Evolutionary conservation across 306 rosid genomes (phyloP).

Genomic region (Trifolium pratense): DNA sequence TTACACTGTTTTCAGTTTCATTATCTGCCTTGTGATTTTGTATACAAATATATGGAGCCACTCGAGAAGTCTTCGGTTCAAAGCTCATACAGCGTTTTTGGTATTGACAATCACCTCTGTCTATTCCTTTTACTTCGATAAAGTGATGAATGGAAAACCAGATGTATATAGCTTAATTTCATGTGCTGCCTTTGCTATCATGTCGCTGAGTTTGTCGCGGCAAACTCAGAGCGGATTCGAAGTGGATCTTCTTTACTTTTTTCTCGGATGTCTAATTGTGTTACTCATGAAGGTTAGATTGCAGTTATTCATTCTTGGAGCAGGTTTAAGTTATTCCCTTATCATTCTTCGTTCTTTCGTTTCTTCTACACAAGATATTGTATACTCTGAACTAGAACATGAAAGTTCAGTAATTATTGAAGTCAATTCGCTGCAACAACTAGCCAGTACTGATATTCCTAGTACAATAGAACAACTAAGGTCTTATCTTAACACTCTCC

Average conservation of each 20-base stretch:
- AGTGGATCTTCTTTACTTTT: slow-evolving; percentile 30
- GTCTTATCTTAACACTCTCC: not conserved
- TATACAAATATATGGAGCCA: slow-evolving; percentile 3
- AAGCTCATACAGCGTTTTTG: slow-evolving; percentile 27
- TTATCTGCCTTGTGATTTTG: slow-evolving; percentile 7
- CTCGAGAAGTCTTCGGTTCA: not conserved
- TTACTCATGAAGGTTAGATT: slow-evolving; percentile 31
- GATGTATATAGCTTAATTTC: slow-evolving; percentile 34
- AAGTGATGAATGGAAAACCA: slow-evolving; percentile 26
- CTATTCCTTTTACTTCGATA: slow-evolving; percentile 36
- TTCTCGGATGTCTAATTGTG: slow-evolving; percentile 4
- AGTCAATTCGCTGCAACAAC: not conserved
- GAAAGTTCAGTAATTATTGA: not conserved
- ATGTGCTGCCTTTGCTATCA: slow-evolving; percentile 30
- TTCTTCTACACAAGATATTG: not conserved
- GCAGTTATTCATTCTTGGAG: slow-evolving; percentile 14
- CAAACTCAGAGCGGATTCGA: slow-evolving; percentile 23
- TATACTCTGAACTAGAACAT: not conserved
- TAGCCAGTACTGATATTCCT: not conserved
- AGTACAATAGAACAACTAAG: not conserved
- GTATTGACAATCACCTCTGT: slow-evolving; percentile 34
- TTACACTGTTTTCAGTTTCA: slow-evolving; percentile 10
- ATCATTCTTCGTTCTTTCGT: slow-evolving; percentile 1
- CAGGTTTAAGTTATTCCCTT: slow-evolving; percentile 18
- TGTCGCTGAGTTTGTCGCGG: slow-evolving; percentile 27